Evolutionary conservation across 2,329 filamentous ascomycete genomes (phyloP).

Genomic region (Catunica adiposa): DNA sequence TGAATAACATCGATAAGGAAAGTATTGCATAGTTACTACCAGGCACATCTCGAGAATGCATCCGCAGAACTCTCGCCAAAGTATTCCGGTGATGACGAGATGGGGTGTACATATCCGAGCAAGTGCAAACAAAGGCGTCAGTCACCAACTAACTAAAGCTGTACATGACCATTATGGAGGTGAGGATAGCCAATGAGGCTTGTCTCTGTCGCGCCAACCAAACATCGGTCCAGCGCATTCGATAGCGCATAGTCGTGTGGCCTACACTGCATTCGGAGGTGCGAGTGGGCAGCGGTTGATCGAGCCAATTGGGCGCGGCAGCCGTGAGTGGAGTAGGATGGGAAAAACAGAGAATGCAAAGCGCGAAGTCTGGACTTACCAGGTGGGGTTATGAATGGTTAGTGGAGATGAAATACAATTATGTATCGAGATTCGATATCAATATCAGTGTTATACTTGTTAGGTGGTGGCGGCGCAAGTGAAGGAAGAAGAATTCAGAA

Average conservation of each 20-base stretch:
- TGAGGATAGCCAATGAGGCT: neutral
- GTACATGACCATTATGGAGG: neutral
- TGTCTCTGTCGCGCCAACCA: neutral
- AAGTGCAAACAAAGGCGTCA: no score
- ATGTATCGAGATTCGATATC: neutral
- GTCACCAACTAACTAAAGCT: no score
- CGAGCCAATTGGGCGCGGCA: neutral
- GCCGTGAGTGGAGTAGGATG: neutral
- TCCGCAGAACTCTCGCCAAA: no score
- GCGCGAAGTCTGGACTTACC: neutral
- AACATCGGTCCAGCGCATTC: neutral
- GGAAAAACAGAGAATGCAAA: neutral
- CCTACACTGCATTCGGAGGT: neutral
- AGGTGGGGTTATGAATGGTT: neutral
- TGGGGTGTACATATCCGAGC: no score
- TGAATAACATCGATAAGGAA: no score
- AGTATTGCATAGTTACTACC: no score
- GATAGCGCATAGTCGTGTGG: neutral
- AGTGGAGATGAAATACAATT: neutral
- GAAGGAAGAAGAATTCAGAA: neutral
- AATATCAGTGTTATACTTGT: no score
- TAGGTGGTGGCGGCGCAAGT: no score
- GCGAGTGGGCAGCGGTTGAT: neutral
- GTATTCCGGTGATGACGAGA: no score
- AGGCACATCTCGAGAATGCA: no score